Conservation (phyloP, 305 asterid species). For the Ilex paraguariensis region DNA sequence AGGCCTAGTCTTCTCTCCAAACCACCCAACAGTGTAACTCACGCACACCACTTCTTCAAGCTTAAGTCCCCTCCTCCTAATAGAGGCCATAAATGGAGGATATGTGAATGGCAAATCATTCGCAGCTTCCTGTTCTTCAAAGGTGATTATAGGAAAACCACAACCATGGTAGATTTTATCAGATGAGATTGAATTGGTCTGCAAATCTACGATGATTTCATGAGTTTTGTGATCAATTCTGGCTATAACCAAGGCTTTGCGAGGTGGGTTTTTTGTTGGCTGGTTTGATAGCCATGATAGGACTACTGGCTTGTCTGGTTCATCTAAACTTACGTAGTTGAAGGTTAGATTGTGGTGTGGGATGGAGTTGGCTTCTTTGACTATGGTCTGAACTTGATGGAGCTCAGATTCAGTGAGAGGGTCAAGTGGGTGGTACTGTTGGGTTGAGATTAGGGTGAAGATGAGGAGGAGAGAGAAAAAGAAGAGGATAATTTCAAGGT, state of each 20-base stretch:
- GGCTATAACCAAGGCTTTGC: conserved; percentile 44
- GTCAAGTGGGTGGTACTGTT: conserved; percentile 38
- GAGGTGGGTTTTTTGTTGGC: conserved; percentile 13
- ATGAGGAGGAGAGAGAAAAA: conserved; percentile 9
- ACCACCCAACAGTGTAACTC: conserved; percentile 50
- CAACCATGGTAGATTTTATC: conserved; percentile 32
- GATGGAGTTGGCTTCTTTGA: conserved; percentile 17
- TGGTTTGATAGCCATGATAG: conserved; percentile 31
- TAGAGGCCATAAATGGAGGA: conserved; percentile 40
- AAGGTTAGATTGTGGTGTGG: conserved; percentile 27
- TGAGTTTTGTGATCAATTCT: conserved; percentile 28
- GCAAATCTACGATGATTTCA: conserved; percentile 37
- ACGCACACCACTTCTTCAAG: conserved; percentile 40
- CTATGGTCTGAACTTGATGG: conserved; percentile 30
- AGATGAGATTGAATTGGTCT: conserved; percentile 17
- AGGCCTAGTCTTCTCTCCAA: conserved; percentile 35
- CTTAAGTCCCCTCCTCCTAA: conserved; percentile 44
- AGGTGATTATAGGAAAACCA: conserved; percentile 45
- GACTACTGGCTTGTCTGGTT: conserved; percentile 39
- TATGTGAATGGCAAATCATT: conserved; percentile 27
- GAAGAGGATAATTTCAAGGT: conserved; percentile 11
- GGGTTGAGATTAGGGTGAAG: conserved; percentile 19
- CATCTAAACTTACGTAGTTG: conserved; percentile 66
- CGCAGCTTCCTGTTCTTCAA: conserved; percentile 33
- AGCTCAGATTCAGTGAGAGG: conserved; percentile 51